Evolutionary conservation across 73 alveolate species (phyloP).

Genomic region (Diophrys sp.): DNA sequence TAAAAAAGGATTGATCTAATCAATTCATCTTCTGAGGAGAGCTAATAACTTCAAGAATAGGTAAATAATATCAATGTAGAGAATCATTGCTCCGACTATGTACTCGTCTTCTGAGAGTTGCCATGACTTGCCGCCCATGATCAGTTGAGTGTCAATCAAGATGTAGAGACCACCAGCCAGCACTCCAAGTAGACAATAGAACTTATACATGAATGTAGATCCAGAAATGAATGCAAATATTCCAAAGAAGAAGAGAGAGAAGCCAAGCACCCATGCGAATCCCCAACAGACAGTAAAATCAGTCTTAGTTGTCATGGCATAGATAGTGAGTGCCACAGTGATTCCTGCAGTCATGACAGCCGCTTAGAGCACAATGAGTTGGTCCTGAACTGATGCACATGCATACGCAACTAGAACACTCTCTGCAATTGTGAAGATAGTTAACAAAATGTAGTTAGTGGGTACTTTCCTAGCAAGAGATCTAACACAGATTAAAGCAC

Average conservation of each 20-base stretch:
- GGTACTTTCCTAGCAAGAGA: constrained; percentile 75
- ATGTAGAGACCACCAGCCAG: constrained; percentile 51
- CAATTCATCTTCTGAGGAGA: constrained; percentile 11
- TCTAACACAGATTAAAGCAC: constrained; percentile 63
- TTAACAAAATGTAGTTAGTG: constrained; percentile 68
- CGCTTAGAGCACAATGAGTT: constrained; percentile 72
- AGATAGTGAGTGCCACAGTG: constrained; percentile 78
- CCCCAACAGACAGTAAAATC: constrained; percentile 88
- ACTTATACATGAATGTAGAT: constrained; percentile 3
- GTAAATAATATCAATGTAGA: constrained; percentile 21
- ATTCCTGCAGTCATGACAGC: constrained; percentile 85
- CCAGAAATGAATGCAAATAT: constrained; percentile 48
- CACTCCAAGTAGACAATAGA: constrained; percentile 46
- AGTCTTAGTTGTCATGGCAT: constrained; percentile 79
- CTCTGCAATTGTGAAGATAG: constrained; percentile 75
- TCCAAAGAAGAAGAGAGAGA: constrained; percentile 62
- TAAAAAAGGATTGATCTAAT: background rate
- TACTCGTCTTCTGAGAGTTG: constrained; percentile 31
- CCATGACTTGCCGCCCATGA: constrained; percentile 41
- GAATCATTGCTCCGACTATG: constrained; percentile 34
- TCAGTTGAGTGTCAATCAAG: constrained; percentile 55
- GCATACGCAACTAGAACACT: constrained; percentile 52
- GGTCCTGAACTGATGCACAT: constrained; percentile 51
- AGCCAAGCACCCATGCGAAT: constrained; percentile 35
- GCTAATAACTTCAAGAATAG: constrained; percentile 17